Evolutionary conservation across 2,329 filamentous ascomycete species (phyloP).

Genomic region (Pestalotiopsis sp.): DNA sequence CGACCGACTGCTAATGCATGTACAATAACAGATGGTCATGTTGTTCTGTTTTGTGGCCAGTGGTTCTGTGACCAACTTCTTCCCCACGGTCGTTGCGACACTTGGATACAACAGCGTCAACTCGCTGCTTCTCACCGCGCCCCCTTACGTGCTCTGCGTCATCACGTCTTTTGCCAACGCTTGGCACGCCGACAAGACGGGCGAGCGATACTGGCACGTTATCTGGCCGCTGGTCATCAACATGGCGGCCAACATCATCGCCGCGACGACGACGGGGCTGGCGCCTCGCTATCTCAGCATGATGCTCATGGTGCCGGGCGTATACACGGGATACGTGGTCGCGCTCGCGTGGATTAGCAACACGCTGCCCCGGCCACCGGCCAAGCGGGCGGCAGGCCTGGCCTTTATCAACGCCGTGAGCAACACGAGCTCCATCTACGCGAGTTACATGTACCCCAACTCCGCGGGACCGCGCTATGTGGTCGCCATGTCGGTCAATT

Average conservation of each 20-base stretch:
- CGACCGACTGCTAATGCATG: neutral
- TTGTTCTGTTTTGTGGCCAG: slow-evolving; percentile 60
- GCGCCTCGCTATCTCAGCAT: slow-evolving; percentile 70
- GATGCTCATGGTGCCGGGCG: slow-evolving; percentile 70
- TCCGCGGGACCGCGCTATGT: slow-evolving; percentile 44
- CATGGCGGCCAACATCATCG: slow-evolving; percentile 68
- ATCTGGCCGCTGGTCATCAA: slow-evolving; percentile 62
- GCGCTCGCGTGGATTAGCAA: slow-evolving; percentile 76
- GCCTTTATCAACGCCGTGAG: slow-evolving; percentile 77
- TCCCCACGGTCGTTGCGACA: slow-evolving; percentile 68
- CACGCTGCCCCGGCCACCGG: slow-evolving; percentile 73
- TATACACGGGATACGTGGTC: slow-evolving; percentile 70
- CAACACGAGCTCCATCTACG: slow-evolving; percentile 72
- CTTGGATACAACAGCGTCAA: slow-evolving; percentile 63
- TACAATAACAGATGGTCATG: slow-evolving; percentile 45
- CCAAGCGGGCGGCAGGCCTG: slow-evolving; percentile 70
- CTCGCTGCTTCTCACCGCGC: slow-evolving; percentile 65
- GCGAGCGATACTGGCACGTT: slow-evolving; percentile 73
- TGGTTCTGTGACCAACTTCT: slow-evolving; percentile 68
- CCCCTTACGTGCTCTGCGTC: slow-evolving; percentile 61
- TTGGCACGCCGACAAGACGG: slow-evolving; percentile 71
- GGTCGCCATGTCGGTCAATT: slow-evolving; percentile 70
- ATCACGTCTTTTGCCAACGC: slow-evolving; percentile 67
- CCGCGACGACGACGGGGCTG: slow-evolving; percentile 61
- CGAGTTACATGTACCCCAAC: slow-evolving; percentile 58